A percentile compares a stretch with the other conserved stretches of the same genome.
Conservation (phyloP, 169 alveolate species). For the Cryptosporidium ryanae region DNA sequence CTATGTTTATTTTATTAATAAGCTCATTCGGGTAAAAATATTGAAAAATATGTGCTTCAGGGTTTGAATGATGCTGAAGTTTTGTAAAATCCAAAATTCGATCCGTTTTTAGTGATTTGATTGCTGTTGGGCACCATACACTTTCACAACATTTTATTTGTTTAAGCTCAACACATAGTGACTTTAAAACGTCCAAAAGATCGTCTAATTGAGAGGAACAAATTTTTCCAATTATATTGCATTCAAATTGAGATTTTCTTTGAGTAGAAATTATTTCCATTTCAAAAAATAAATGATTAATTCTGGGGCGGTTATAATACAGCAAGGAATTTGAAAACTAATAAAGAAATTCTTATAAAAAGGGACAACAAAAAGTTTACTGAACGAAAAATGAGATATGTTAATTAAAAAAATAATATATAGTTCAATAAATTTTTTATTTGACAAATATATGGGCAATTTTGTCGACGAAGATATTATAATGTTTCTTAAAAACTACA, state of each 20-base stretch:
- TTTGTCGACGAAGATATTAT: conserved; percentile 4
- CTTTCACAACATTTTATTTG: conserved; percentile 50
- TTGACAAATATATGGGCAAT: not conserved
- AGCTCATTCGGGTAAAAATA: conserved; percentile 51
- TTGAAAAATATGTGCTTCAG: conserved; percentile 42
- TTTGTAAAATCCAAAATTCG: conserved; percentile 54
- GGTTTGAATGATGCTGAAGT: conserved; percentile 11
- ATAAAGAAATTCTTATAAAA: too few relatives aligned
- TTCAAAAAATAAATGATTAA: not conserved
- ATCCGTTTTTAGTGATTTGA: not conserved
- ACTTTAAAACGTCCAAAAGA: conserved; percentile 16
- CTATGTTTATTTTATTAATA: conserved; percentile 5
- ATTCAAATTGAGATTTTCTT: conserved; percentile 24
- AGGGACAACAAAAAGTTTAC: too few relatives aligned
- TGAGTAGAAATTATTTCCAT: not conserved
- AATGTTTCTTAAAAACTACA: conserved; percentile 12
- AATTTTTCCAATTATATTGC: conserved; percentile 39
- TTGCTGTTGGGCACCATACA: conserved; percentile 50
- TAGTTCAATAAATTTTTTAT: conserved; percentile 10
- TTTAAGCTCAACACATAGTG: conserved; percentile 38
- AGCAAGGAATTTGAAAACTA: not conserved
- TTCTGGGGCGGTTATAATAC: not conserved
- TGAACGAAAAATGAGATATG: not conserved
- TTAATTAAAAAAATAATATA: conserved; percentile 2
- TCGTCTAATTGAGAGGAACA: conserved; percentile 26